Conservation (phyloP, 225 moss, liverwort and hornwort genomes). For the Polytrichum commune region DNA sequence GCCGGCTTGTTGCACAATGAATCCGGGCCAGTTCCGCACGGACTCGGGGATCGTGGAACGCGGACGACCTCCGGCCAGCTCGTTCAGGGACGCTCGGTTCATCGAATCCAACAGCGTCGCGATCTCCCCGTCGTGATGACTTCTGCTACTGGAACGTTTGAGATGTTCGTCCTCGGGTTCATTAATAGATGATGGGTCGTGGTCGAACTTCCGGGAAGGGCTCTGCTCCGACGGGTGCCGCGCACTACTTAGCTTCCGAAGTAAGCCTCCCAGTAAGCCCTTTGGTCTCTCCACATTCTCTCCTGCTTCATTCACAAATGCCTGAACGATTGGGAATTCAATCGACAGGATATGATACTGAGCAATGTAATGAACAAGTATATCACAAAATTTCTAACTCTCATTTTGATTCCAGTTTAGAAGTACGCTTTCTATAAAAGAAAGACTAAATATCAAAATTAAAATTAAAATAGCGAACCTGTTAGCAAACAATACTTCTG, state of each 20-base stretch:
- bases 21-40: neutral
- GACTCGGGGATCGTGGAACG: too few species aligned
- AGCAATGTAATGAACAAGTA: too few species aligned
- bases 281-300: conserved; percentile 33
- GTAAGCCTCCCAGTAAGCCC: conserved; percentile 36
- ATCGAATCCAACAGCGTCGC: neutral
- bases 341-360: too few species aligned
- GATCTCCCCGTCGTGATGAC: neutral
- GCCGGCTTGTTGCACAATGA: neutral
- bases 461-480: too few species aligned
- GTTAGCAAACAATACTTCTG: too few species aligned
- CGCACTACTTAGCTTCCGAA: conserved; percentile 32
- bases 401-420: too few species aligned
- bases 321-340: conserved; percentile 17
- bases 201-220: conserved; percentile 14
- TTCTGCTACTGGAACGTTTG: neutral
- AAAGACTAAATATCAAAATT: too few species aligned
- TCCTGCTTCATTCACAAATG: conserved; percentile 15
- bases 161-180: conserved; percentile 10
- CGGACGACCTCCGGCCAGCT: neutral
- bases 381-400: too few species aligned
- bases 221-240: conserved; percentile 35
- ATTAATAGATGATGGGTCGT: conserved; percentile 6
- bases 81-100: neutral
- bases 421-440: too few species aligned